These are phyloP conservation scores for Lactarius tabidus DNA, from an alignment of 768 basidiomycete genomes.

Conservation along the genomic window DNA sequence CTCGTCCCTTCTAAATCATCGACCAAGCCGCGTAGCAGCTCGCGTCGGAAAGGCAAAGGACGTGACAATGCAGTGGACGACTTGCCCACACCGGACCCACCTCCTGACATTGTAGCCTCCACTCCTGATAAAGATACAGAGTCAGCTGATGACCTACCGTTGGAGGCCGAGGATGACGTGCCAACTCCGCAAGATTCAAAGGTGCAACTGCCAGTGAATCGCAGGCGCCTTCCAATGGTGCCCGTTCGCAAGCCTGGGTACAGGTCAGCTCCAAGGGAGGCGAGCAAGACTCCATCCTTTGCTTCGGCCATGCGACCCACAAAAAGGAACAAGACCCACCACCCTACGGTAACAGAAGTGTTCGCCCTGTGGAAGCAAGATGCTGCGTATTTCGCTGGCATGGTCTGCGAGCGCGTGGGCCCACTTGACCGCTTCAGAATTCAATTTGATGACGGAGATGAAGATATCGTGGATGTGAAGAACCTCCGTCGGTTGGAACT, in stretches of 20 bases:
- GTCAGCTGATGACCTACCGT: slow-evolving; percentile 40
- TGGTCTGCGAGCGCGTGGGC: slow-evolving; percentile 37
- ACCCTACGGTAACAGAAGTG: slow-evolving; percentile 48
- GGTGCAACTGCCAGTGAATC: slow-evolving; percentile 40
- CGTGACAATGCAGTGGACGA: neutral
- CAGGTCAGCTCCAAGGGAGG: slow-evolving; percentile 22
- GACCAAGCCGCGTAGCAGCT: slow-evolving; percentile 7
- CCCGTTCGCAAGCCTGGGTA: slow-evolving; percentile 31
- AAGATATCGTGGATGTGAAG: slow-evolving; percentile 44
- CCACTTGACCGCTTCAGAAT: slow-evolving; percentile 41
- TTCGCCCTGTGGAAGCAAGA: slow-evolving; percentile 65
- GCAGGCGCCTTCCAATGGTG: slow-evolving; percentile 38
- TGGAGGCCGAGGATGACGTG: slow-evolving; percentile 33
- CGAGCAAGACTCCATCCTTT: slow-evolving; percentile 29
- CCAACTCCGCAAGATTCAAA: slow-evolving; percentile 18
- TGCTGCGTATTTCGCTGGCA: slow-evolving; percentile 59
- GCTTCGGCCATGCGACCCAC: slow-evolving; percentile 19
- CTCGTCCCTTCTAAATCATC: slow-evolving; percentile 8
- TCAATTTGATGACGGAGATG: slow-evolving; percentile 63
- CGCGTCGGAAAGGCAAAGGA: slow-evolving; percentile 5
- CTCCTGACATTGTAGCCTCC: slow-evolving; percentile 17
- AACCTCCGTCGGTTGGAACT: slow-evolving; percentile 53
- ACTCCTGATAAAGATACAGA: slow-evolving; percentile 42
- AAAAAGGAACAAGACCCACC: slow-evolving; percentile 26
- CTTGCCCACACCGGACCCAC: neutral